These are phyloP conservation scores for Leccinum uliginosum DNA, from an alignment of 768 basidiomycete genomes.

Conservation along the genomic window DNA sequence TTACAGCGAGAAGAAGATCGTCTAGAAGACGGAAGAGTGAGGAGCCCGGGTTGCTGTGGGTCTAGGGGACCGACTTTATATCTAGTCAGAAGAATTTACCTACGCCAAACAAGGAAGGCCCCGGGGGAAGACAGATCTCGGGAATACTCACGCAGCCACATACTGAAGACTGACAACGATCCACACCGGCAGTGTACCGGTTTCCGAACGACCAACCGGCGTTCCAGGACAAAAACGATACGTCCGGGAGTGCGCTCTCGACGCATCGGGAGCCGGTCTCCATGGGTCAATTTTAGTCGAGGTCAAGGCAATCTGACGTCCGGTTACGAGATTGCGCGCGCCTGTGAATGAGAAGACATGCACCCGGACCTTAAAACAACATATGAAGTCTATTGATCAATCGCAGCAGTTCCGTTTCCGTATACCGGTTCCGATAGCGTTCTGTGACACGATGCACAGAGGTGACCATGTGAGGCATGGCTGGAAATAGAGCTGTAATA, in stretches of 20 bases:
- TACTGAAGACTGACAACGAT: constrained; percentile 8
- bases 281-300: constrained; percentile 2
- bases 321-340: background rate
- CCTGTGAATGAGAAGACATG: background rate
- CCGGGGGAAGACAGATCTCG: constrained; percentile 11
- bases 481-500: constrained; percentile 10
- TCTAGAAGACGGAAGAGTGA: constrained; percentile 5
- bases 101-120: constrained; percentile 10
- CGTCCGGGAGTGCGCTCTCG: background rate
- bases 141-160: constrained; percentile 12
- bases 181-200: constrained; percentile 9
- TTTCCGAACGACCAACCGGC: constrained; percentile 11
- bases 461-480: constrained; percentile 5
- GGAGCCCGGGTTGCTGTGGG: background rate
- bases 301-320: background rate
- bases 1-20: constrained; percentile 12
- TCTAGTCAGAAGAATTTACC: constrained; percentile 4
- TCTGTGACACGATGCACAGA: background rate
- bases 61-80: constrained; percentile 19
- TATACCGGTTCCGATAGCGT: constrained; percentile 10
- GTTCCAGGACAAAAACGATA: constrained; percentile 1
- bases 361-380: background rate
- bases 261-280: constrained; percentile 12
- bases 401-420: background rate
- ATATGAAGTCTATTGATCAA: background rate